Conservation (phyloP, 306 rosid species). For the Canavalia ensiformis region DNA sequence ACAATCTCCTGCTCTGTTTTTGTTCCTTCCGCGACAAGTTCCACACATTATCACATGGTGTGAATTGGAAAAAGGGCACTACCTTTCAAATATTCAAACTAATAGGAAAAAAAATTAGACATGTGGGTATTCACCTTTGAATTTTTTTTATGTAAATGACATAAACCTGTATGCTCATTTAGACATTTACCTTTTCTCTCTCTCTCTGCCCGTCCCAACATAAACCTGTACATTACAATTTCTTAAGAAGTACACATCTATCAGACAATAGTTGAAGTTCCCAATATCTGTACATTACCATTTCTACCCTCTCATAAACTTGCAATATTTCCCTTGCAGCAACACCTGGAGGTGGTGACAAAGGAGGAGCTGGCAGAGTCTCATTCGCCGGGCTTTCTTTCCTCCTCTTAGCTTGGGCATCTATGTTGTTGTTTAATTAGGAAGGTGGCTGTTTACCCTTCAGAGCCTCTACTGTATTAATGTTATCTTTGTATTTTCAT, state of each 20-base stretch:
- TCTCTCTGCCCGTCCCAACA: too few species aligned
- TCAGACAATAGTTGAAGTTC: background rate
- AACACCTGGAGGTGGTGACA: conserved; percentile 43
- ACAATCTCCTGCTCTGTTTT: background rate
- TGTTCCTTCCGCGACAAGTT: background rate
- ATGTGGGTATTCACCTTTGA: too few species aligned
- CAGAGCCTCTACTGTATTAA: background rate
- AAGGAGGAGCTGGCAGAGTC: conserved; percentile 51
- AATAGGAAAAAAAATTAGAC: background rate
- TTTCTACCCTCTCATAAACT: background rate
- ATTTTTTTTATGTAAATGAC: too few species aligned
- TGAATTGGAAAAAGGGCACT: background rate
- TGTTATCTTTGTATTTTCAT: conserved; percentile 36
- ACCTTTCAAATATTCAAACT: background rate
- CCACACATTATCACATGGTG: too few species aligned
- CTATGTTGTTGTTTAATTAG: conserved; percentile 57
- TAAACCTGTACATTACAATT: too few species aligned
- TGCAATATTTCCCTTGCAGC: conserved; percentile 43
- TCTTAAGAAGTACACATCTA: background rate
- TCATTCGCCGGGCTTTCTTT: conserved; percentile 57
- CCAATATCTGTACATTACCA: background rate
- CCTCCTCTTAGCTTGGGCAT: conserved; percentile 56
- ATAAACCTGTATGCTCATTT: too few species aligned
- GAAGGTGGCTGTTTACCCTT: conserved; percentile 1
- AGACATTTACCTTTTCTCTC: too few species aligned